Evolutionary conservation across 176 grass and related monocot species (phyloP).

Genomic region (Chrysopogon serrulatus): DNA sequence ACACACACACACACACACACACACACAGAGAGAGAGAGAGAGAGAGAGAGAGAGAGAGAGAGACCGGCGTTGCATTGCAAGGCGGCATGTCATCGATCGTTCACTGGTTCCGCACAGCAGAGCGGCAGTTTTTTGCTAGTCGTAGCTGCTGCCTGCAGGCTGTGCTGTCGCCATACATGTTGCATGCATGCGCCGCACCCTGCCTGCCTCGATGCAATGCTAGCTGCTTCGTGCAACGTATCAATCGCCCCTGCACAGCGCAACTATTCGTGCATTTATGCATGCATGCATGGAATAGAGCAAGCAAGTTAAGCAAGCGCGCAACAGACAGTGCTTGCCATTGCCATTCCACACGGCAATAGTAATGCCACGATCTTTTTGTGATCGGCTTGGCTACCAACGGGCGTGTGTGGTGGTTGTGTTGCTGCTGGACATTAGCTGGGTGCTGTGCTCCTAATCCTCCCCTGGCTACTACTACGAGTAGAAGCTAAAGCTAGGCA

Average conservation of each 20-base stretch:
- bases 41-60: neutral
- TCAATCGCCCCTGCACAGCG: neutral
- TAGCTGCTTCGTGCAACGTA: neutral
- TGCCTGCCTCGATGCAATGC: neutral
- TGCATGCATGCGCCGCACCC: neutral
- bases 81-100: too few relatives aligned
- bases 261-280: slow-evolving; percentile 1
- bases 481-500: too few relatives aligned
- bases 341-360: too few relatives aligned
- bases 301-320: neutral
- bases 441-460: neutral
- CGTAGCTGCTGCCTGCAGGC: neutral
- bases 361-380: too few relatives aligned
- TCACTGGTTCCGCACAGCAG: neutral
- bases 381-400: too few relatives aligned
- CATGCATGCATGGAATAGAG: neutral
- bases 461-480: neutral
- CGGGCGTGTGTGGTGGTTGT: too few relatives aligned
- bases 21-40: neutral
- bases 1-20: too few relatives aligned
- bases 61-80: too few relatives aligned
- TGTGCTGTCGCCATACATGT: neutral
- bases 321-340: neutral
- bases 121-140: neutral
- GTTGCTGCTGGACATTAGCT: too few relatives aligned